Conservation (phyloP, 148 eudicot genomes). For the Salicornia ramosissima region DNA sequence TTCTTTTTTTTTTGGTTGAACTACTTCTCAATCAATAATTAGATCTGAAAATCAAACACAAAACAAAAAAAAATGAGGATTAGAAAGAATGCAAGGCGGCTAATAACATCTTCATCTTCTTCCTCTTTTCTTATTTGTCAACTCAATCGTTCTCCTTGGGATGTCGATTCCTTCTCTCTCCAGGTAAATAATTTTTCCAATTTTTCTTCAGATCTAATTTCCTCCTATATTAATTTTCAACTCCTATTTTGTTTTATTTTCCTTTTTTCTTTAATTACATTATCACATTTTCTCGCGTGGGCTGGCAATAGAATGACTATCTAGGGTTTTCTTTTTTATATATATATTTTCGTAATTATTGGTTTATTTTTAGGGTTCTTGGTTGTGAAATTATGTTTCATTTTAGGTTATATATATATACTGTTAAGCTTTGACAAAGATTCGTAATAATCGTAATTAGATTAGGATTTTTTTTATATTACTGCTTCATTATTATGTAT, state of each 20-base stretch:
- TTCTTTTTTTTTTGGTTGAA: no score
- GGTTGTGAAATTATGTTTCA: no score
- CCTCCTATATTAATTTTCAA: background rate
- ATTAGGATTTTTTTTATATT: background rate
- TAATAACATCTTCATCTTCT: background rate
- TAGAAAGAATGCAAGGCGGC: constrained; percentile 9
- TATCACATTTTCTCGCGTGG: no score
- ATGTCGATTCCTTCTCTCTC: constrained; percentile 20
- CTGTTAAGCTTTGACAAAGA: no score
- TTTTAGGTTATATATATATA: no score
- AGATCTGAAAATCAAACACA: background rate
- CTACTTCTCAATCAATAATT: no score
- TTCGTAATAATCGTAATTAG: no score
- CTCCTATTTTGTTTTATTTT: background rate
- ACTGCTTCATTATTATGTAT: background rate
- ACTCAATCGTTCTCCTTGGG: constrained; percentile 38
- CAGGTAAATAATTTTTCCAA: constrained; percentile 12
- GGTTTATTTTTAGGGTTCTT: constrained; percentile 17
- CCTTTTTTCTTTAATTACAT: background rate
- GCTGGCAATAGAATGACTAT: background rate
- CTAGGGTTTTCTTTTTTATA: constrained; percentile 22
- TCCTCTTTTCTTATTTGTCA: constrained; percentile 26
- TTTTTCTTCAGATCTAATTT: constrained; percentile 15
- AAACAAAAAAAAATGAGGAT: constrained; percentile 12
- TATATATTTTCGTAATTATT: no score